Base-by-base conservation (phyloP, 768 basidiomycete genomes). In the Cystobasidium tubakii region DNA sequence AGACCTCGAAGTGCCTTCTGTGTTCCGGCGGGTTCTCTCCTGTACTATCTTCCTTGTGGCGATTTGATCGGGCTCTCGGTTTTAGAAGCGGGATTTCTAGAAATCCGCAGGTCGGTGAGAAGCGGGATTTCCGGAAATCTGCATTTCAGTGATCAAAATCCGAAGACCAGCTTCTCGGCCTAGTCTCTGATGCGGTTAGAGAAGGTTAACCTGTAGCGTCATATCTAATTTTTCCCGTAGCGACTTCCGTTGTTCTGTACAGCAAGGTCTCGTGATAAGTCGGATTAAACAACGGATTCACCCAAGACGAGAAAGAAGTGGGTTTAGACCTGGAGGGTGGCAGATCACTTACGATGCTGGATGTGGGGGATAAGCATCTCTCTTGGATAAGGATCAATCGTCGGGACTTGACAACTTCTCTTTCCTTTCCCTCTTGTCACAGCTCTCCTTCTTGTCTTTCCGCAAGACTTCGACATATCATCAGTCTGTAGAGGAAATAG, bases 241-340 rank as follows among this genome's bases (percentile, higher is more conserved):
- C 4, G 29, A 60, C 12, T 29, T 60, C 57, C 57, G 57, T 12
- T 60, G 4, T 2, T 29, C 27, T 12, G 9, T 34, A 9, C 23
- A 62, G 23, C 9, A n/a, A 36, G 63, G 19, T 27, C 63, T 65
- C 23, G 33, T 65, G 63, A 65, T 65, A 65, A 27, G 34, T 12
- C 63, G 57, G 57, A 60, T 29, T 27, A 29, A 7, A 29, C 57
- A 17, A 3, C 57, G 57, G 57, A 60, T 29, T 50, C 46, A 6
- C 7, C 4, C 46, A 6, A 12, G 46, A 17, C 46, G 46, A 50
- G 46, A 50, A 9, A 50, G 46, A 21, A 9, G 46, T 50, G 15
- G 46, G n/a, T 50, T 50, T 50, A 21, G 46, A 6, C 46, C 46
- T 9, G 12, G 7, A 19, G 3, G 46, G 15, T 39, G 39, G 39